phyloP scores from a whole-genome alignment of 345 rosid genomes.

The Camelina hispida region DNA sequence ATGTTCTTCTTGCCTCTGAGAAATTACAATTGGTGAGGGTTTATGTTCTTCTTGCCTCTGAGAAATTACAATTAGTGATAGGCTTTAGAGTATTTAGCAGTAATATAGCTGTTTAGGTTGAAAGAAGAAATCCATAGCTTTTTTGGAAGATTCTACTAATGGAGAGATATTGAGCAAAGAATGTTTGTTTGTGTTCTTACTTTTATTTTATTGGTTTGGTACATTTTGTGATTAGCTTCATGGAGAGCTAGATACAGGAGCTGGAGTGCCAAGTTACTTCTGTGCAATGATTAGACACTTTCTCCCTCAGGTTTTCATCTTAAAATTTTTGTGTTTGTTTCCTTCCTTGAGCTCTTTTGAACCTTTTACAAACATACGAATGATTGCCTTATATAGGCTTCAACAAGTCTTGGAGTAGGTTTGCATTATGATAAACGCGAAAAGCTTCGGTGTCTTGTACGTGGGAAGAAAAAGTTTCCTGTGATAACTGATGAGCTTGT shows the following conservation, averaged over 20 bases:
- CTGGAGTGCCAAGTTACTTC: conserved; percentile 63
- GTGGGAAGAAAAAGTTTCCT: conserved; percentile 72
- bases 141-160: background rate
- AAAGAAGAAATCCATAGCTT: background rate
- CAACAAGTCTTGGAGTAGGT: conserved; percentile 69
- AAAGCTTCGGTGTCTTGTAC: conserved; percentile 61
- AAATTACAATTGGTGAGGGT: background rate
- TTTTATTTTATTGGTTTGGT: background rate
- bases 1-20: background rate
- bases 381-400: conserved; percentile 45
- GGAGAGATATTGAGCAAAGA: background rate
- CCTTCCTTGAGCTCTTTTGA: conserved; percentile 1
- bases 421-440: conserved; percentile 67
- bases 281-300: conserved; percentile 70
- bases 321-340: background rate
- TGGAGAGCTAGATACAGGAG: conserved; percentile 84
- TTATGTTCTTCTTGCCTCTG: background rate
- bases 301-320: conserved; percentile 59
- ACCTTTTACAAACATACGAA: background rate
- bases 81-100: conserved; percentile 4
- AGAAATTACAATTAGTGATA: background rate
- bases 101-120: background rate
- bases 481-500: conserved; percentile 55
- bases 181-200: conserved; percentile 27
- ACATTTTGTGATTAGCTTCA: conserved; percentile 55